A percentile compares a stretch with the other conserved stretches of the same genome.
These are phyloP conservation scores for Raphanus hybrid DNA, from an alignment of 441 rosid genomes.

Conservation along the genomic window DNA sequence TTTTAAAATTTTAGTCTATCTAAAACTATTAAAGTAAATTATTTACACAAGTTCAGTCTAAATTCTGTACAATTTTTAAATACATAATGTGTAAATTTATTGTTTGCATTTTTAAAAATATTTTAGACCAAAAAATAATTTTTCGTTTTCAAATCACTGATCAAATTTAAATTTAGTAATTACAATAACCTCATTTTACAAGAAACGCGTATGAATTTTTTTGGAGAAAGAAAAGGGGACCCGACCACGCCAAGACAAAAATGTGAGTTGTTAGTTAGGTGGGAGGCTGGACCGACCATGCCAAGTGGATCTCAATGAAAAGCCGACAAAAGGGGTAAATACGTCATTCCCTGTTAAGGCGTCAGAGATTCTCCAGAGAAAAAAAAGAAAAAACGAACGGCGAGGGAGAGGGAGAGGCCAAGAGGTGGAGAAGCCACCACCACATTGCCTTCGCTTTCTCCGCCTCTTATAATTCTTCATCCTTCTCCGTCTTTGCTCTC, in stretches of 20 bases:
- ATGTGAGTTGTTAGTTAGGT: constrained; percentile 19
- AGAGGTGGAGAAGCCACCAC: constrained; percentile 9
- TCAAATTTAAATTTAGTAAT: no score
- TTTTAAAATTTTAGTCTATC: no score
- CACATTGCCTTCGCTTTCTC: constrained; percentile 18
- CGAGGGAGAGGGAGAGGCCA: constrained; percentile 27
- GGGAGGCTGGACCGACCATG: constrained; percentile 25
- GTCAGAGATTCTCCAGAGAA: constrained; percentile 16
- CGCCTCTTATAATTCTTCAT: constrained; percentile 3
- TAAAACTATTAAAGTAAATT: no score
- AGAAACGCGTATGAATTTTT: no score
- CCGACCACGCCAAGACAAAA: neutral
- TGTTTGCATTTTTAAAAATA: no score
- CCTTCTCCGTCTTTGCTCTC: neutral
- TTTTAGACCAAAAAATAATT: no score
- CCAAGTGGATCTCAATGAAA: constrained; percentile 7
- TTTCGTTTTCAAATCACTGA: no score
- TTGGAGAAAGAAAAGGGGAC: neutral
- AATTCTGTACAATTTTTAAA: no score
- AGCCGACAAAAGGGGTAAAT: constrained; percentile 23
- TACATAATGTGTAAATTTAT: no score
- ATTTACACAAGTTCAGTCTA: no score
- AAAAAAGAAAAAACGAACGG: neutral
- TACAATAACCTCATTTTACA: no score
- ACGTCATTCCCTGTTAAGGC: constrained; percentile 11